Evolutionary conservation across 257 asterid species (phyloP).

Genomic region (Solanum chmielewskii): DNA sequence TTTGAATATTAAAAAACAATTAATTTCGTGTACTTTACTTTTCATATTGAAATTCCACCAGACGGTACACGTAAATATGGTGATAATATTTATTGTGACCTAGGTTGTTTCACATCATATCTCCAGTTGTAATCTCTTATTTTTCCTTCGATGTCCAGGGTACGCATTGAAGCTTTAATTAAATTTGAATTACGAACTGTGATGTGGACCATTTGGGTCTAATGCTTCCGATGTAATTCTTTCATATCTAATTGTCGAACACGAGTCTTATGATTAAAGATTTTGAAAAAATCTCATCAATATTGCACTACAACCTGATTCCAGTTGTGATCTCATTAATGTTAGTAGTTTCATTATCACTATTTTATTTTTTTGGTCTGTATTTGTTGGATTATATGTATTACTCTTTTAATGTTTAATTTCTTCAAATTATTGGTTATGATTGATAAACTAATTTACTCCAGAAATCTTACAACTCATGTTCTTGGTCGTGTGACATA

Average conservation of each 20-base stretch:
- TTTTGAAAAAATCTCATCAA: too few relatives aligned
- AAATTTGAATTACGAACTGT: neutral
- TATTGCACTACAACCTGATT: neutral
- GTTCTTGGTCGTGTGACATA: neutral
- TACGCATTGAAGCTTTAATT: too few relatives aligned
- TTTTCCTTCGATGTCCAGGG: too few relatives aligned
- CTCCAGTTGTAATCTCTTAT: neutral
- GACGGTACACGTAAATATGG: neutral
- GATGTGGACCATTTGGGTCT: neutral
- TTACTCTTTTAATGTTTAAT: neutral
- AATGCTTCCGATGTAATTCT: too few relatives aligned
- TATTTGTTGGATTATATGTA: neutral
- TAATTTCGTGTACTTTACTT: neutral
- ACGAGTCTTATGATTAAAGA: neutral
- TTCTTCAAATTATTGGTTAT: neutral
- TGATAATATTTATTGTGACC: neutral
- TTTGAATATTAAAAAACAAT: neutral
- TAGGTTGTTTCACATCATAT: neutral
- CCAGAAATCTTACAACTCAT: neutral
- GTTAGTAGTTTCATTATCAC: neutral
- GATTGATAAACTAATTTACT: neutral
- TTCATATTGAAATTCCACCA: neutral
- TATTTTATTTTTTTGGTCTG: neutral
- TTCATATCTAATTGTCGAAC: neutral
- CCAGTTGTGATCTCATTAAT: neutral